phyloP scores from a whole-genome alignment of 345 rosid genomes.

The Conringia planisiliqua region DNA sequence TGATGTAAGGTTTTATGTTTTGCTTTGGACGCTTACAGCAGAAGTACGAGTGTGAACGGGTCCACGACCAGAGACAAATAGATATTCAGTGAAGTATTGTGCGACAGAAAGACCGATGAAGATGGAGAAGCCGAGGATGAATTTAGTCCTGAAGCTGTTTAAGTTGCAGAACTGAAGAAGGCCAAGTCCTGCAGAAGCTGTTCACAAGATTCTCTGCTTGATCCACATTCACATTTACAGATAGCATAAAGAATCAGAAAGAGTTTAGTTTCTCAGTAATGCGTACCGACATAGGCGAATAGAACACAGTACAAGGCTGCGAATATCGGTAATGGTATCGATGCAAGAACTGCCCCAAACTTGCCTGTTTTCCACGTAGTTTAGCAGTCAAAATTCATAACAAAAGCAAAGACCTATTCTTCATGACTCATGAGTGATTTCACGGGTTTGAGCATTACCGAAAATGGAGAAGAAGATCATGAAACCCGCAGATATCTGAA shows the following conservation, averaged over 20 bases:
- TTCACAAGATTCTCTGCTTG: not conserved
- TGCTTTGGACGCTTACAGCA: conserved; percentile 45
- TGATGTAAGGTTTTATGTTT: not conserved
- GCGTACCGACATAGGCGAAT: conserved; percentile 80
- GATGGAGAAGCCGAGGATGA: conserved; percentile 75
- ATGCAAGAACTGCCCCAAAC: conserved; percentile 90
- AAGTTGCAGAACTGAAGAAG: conserved; percentile 83
- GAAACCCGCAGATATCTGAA: conserved; percentile 72
- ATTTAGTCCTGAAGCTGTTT: conserved; percentile 82
- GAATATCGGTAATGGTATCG: conserved; percentile 75
- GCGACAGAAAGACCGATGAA: conserved; percentile 84
- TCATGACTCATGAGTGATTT: not conserved
- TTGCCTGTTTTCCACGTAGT: conserved; percentile 51
- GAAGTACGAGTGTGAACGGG: conserved; percentile 63
- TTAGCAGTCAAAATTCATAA: not conserved
- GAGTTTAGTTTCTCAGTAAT: not conserved
- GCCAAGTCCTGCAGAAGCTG: conserved; percentile 83
- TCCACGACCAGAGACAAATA: conserved; percentile 55
- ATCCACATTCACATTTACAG: not conserved
- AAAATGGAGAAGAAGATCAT: conserved; percentile 91
- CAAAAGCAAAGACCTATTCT: not conserved
- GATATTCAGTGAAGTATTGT: conserved; percentile 68
- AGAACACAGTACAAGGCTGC: conserved; percentile 87
- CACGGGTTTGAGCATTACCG: conserved; percentile 37
- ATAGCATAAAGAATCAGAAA: not conserved